phyloP scores from a whole-genome alignment of 257 asterid species.

The Nemophila menziesii region DNA sequence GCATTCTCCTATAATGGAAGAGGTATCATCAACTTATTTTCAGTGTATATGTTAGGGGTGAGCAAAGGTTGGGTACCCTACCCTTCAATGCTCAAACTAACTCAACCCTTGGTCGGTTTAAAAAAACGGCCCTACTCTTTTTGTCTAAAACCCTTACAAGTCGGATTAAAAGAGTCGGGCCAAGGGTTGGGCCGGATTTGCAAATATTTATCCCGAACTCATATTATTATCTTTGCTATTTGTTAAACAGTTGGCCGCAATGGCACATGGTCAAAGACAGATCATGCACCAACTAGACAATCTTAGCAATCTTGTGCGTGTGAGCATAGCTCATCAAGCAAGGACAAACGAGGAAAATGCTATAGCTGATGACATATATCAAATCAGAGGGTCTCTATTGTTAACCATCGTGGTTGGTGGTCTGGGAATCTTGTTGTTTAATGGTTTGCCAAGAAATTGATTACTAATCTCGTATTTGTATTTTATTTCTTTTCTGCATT shows the following conservation, averaged over 20 bases:
- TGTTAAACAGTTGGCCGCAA: slow-evolving; percentile 37
- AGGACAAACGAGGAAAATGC: slow-evolving; percentile 13
- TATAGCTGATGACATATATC: slow-evolving; percentile 11
- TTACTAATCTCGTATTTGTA: too few species aligned
- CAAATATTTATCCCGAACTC: too few species aligned
- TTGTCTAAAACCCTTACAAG: too few species aligned
- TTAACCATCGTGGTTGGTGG: slow-evolving; percentile 24
- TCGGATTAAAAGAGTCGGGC: too few species aligned
- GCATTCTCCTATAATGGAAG: slow-evolving; percentile 64
- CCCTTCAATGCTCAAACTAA: too few species aligned
- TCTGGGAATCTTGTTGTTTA: slow-evolving; percentile 26
- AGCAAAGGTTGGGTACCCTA: too few species aligned
- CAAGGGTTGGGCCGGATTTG: too few species aligned
- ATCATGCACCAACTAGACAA: slow-evolving; percentile 67
- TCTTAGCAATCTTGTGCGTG: slow-evolving; percentile 41
- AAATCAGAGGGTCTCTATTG: slow-evolving; percentile 14
- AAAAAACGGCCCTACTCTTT: too few species aligned
- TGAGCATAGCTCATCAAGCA: slow-evolving; percentile 9
- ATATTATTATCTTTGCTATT: background rate
- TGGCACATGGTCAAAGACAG: slow-evolving; percentile 77
- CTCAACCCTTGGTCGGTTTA: too few species aligned
- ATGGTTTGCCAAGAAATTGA: slow-evolving; percentile 18
- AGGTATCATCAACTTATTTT: slow-evolving; percentile 31
- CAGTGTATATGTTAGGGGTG: background rate
- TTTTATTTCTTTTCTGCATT: too few species aligned